Percentiles rank a stretch among this genome's conserved stretches.
phyloP scores from a whole-genome alignment of 2,329 filamentous ascomycete genomes.

The Pseudogymnoascus sp. region DNA sequence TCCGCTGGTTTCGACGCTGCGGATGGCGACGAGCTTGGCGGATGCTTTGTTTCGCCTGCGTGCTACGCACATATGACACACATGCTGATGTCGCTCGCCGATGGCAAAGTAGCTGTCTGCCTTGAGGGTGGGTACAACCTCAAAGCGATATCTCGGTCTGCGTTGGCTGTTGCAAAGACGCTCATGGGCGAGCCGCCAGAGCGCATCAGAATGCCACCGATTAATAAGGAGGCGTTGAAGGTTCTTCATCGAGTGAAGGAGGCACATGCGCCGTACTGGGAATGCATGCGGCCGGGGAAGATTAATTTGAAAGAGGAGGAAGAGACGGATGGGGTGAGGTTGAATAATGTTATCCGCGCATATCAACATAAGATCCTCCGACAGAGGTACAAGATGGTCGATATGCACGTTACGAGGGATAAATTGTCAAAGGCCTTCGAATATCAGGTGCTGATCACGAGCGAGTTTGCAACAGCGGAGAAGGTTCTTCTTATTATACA shows the following conservation, averaged over 20 bases:
- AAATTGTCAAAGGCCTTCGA: slow-evolving; percentile 69
- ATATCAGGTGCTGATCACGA: slow-evolving; percentile 77
- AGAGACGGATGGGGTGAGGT: slow-evolving; percentile 47
- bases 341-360: slow-evolving; percentile 72
- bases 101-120: slow-evolving; percentile 84
- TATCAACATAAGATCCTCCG: slow-evolving; percentile 67
- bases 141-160: slow-evolving; percentile 82
- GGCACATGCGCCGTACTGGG: slow-evolving; percentile 67
- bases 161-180: slow-evolving; percentile 81
- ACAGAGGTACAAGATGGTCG: slow-evolving; percentile 67
- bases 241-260: slow-evolving; percentile 52
- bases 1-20: slow-evolving; percentile 95
- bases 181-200: slow-evolving; percentile 91
- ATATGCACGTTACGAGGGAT: slow-evolving; percentile 70
- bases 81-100: slow-evolving; percentile 93
- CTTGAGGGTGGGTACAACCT: slow-evolving; percentile 96
- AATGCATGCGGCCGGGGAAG: slow-evolving; percentile 69
- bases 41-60: slow-evolving; percentile 80
- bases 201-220: slow-evolving; percentile 46
- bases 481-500: slow-evolving; percentile 82
- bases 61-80: slow-evolving; percentile 99
- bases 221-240: slow-evolving; percentile 49
- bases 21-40: slow-evolving; percentile 83
- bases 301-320: slow-evolving; percentile 46
- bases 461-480: slow-evolving; percentile 54